Evolutionary conservation across 306 rosid genomes (phyloP).

Genomic region (Amphicarpaea edgeworthii): DNA sequence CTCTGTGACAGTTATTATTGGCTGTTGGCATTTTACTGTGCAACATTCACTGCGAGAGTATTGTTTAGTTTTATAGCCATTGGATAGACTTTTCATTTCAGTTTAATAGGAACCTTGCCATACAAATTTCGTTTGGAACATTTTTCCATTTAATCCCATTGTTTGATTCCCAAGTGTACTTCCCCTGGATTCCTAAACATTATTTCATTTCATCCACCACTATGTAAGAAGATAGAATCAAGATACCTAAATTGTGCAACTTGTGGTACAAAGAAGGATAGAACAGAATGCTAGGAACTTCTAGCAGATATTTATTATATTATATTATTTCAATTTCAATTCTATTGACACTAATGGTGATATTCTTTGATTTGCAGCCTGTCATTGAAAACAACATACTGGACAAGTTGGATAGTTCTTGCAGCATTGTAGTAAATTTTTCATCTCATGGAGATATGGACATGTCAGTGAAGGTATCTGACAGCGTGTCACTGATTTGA

Average conservation of each 20-base stretch:
- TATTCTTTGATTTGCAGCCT: constrained; percentile 62
- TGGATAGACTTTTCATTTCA: not conserved
- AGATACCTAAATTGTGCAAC: not conserved
- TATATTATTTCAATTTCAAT: not conserved
- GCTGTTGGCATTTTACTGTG: constrained; percentile 10
- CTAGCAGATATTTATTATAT: not conserved
- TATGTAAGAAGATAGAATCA: not conserved
- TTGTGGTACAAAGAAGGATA: not conserved
- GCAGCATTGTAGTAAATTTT: constrained; percentile 63
- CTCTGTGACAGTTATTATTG: not conserved
- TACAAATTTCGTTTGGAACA: not conserved
- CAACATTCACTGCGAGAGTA: not conserved
- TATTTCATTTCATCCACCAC: not conserved
- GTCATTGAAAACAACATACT: constrained; percentile 43
- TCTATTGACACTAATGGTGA: constrained; percentile 18
- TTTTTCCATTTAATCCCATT: not conserved
- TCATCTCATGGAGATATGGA: constrained; percentile 62
- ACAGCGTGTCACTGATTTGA: constrained; percentile 20
- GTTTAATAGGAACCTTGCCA: constrained; percentile 1
- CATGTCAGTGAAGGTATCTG: constrained; percentile 71
- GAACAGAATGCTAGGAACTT: constrained; percentile 8
- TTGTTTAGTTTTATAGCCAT: not conserved
- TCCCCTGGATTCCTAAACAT: not conserved
- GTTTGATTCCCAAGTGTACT: not conserved
- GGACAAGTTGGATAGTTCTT: constrained; percentile 58